Evolutionary conservation across 768 basidiomycete species (phyloP).

Genomic region (button mushroom (Agaricus bisporus)): DNA sequence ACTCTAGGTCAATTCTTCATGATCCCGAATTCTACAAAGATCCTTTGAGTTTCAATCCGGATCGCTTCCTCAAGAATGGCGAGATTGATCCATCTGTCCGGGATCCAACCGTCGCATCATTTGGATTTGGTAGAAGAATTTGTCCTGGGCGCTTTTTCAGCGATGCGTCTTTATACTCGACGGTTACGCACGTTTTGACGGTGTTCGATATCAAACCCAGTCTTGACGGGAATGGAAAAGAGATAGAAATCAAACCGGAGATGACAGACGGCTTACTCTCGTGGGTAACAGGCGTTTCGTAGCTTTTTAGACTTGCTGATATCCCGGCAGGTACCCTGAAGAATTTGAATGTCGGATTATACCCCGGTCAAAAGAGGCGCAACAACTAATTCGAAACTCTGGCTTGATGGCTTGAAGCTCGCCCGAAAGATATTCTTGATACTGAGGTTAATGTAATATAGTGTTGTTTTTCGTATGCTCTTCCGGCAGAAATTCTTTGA

Average conservation of each 20-base stretch:
- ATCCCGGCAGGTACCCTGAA: not conserved
- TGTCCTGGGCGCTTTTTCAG: slow-evolving; percentile 21
- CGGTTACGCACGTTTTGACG: slow-evolving; percentile 16
- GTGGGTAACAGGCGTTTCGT: slow-evolving; percentile 10
- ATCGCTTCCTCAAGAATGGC: slow-evolving; percentile 21
- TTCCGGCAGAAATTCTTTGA: too few species aligned
- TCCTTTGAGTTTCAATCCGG: slow-evolving; percentile 22
- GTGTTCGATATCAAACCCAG: slow-evolving; percentile 20
- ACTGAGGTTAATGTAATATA: too few species aligned
- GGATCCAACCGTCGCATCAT: slow-evolving; percentile 21
- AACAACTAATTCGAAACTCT: not conserved
- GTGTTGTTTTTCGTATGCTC: too few species aligned
- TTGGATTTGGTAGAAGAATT: slow-evolving; percentile 26
- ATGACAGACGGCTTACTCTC: slow-evolving; percentile 17
- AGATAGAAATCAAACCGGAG: slow-evolving; percentile 14
- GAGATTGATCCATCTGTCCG: slow-evolving; percentile 18
- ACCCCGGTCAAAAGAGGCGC: not conserved
- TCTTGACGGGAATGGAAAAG: slow-evolving; percentile 16
- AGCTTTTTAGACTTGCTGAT: not conserved
- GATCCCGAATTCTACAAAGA: slow-evolving; percentile 15
- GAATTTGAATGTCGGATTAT: not conserved
- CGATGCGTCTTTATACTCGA: slow-evolving; percentile 17
- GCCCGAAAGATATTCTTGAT: too few species aligned
- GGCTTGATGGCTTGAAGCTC: not conserved
- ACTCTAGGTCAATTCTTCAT: slow-evolving; percentile 15